phyloP scores from a whole-genome alignment of 768 basidiomycete genomes.

The Chalciporus sphaerocephalus region DNA sequence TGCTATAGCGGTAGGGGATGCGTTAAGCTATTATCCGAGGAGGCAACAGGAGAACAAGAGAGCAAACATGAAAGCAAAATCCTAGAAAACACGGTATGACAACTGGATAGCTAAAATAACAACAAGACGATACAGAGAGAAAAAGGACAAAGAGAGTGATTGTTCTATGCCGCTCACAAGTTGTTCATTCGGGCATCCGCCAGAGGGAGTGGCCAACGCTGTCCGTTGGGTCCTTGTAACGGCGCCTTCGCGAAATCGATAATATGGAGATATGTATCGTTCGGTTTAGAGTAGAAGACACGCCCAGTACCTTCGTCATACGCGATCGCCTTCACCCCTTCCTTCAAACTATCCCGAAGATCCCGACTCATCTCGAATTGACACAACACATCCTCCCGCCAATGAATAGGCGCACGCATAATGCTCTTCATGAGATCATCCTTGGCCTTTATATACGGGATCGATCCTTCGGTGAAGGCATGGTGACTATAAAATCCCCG shows the following conservation, averaged over 20 bases:
- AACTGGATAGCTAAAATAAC: background rate
- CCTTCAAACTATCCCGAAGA: slow-evolving; percentile 14
- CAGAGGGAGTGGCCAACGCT: slow-evolving; percentile 29
- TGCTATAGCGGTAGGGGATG: background rate
- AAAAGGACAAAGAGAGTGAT: background rate
- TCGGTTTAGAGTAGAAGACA: slow-evolving; percentile 46
- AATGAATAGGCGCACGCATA: slow-evolving; percentile 14
- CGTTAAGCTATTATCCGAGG: background rate
- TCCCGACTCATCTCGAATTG: slow-evolving; percentile 20
- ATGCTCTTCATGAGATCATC: slow-evolving; percentile 20
- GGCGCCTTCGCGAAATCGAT: slow-evolving; percentile 45
- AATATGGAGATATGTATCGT: slow-evolving; percentile 40
- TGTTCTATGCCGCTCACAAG: slow-evolving; percentile 10
- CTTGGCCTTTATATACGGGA: slow-evolving; percentile 14
- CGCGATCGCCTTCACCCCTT: slow-evolving; percentile 46
- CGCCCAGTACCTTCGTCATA: slow-evolving; percentile 68
- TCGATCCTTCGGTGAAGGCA: slow-evolving; percentile 35
- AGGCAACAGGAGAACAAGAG: background rate
- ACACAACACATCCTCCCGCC: slow-evolving; percentile 23
- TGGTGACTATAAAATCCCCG: slow-evolving; percentile 31
- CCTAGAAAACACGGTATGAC: background rate
- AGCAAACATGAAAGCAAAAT: slow-evolving; percentile 6
- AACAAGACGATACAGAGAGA: background rate
- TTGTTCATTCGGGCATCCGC: slow-evolving; percentile 32
- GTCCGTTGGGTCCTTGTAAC: slow-evolving; percentile 28